Evolutionary conservation across 768 basidiomycete genomes (phyloP).

Genomic region (Phanerochaete carnosa): DNA sequence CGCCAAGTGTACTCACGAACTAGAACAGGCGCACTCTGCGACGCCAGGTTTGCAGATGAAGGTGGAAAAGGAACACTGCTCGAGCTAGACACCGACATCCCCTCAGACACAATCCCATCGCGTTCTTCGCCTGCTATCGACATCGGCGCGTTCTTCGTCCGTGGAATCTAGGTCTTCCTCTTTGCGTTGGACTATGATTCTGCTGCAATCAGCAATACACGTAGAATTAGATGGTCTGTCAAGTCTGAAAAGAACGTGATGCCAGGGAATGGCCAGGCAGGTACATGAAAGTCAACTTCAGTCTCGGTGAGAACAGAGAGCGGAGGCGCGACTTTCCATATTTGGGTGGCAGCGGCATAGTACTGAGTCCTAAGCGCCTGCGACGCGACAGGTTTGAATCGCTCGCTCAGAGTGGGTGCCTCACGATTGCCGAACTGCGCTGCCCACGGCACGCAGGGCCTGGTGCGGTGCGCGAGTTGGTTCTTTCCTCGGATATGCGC

Average conservation of each 20-base stretch:
- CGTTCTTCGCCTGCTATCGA: neutral
- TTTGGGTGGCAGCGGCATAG: neutral
- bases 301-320: neutral
- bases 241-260: neutral
- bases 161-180: neutral
- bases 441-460: too few species aligned
- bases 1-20: neutral
- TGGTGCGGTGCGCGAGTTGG: too few species aligned
- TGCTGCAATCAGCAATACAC: neutral
- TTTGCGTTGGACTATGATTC: neutral
- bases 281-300: neutral
- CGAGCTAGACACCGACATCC: neutral
- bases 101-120: neutral
- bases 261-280: neutral
- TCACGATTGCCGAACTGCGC: too few species aligned
- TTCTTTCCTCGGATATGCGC: too few species aligned
- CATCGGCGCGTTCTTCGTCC: too few species aligned
- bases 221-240: neutral
- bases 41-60: too few species aligned
- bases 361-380: too few species aligned
- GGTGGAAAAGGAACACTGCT: constrained; percentile 9
- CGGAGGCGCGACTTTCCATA: neutral
- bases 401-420: too few species aligned
- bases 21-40: neutral
- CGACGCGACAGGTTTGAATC: too few species aligned